These are phyloP conservation scores for Acacia pycnantha DNA, from an alignment of 331 rosid species.

Conservation along the genomic window DNA sequence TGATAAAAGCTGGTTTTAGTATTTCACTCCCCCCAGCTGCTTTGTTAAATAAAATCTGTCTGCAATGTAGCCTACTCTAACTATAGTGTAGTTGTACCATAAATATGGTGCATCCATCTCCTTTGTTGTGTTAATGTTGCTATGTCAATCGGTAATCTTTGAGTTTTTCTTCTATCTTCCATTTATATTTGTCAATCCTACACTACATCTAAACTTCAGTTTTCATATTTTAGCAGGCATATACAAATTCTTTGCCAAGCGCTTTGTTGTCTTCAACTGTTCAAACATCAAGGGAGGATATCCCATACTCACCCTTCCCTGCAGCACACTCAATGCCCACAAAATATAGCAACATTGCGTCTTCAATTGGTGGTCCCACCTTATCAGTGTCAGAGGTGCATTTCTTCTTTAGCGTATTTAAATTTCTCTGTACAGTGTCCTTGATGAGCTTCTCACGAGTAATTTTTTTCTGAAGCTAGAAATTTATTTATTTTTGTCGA, in stretches of 20 bases:
- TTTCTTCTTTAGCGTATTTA: conserved; percentile 26
- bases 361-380: conserved; percentile 81
- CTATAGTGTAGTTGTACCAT: background rate
- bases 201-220: conserved; percentile 14
- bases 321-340: conserved; percentile 72
- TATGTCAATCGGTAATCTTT: background rate
- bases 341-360: conserved; percentile 74
- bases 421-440: background rate
- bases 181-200: conserved; percentile 6
- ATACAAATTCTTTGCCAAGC: conserved; percentile 86
- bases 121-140: background rate
- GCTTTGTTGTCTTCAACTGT: conserved; percentile 72
- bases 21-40: background rate
- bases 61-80: background rate
- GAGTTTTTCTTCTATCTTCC: background rate
- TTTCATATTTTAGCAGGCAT: conserved; percentile 56
- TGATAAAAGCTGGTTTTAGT: background rate
- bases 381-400: conserved; percentile 87
- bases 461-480: background rate
- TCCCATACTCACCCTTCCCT: conserved; percentile 92
- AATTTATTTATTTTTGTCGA: background rate
- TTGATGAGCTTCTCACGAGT: background rate
- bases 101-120: background rate
- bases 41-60: conserved; percentile 4
- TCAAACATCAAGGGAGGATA: conserved; percentile 86